Evolutionary conservation across 1,139 yeast genomes (phyloP).

Genomic region (Candida anutae): DNA sequence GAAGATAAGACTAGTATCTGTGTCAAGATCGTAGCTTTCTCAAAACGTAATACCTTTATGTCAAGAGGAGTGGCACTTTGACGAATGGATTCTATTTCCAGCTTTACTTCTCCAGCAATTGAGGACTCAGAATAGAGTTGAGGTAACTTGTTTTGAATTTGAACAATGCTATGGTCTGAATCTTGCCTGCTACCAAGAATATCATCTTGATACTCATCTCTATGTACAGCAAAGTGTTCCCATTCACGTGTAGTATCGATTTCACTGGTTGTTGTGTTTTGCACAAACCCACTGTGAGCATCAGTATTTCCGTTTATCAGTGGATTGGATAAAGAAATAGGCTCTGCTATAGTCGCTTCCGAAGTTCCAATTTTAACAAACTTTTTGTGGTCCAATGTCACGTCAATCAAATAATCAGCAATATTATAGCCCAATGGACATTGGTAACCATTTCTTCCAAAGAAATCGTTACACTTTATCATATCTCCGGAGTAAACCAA

Average conservation of each 20-base stretch:
- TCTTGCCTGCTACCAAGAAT: constrained; percentile 8
- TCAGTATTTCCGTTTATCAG: constrained; percentile 16
- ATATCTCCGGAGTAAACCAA: constrained; percentile 83
- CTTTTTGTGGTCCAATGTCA: constrained; percentile 60
- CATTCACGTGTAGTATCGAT: constrained; percentile 71
- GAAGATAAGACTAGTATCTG: constrained; percentile 70
- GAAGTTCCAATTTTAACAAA: constrained; percentile 14
- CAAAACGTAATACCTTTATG: constrained; percentile 27
- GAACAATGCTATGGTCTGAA: constrained; percentile 23
- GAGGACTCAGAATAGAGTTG: constrained; percentile 42
- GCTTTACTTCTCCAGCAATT: constrained; percentile 38
- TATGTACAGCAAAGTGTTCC: constrained; percentile 83
- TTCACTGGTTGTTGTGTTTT: constrained; percentile 23
- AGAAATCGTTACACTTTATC: constrained; percentile 63
- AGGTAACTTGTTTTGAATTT: constrained; percentile 28
- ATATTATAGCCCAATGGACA: constrained; percentile 90
- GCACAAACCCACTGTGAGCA: constrained; percentile 31
- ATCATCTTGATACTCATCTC: constrained; percentile 51
- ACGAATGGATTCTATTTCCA: constrained; percentile 37
- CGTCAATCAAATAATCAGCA: constrained; percentile 88
- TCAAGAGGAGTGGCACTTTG: constrained; percentile 25
- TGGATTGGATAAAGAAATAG: constrained; percentile 2
- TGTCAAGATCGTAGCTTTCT: constrained; percentile 48
- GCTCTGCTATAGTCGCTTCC: constrained; percentile 14
- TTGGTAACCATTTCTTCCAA: constrained; percentile 63